Evolutionary conservation across 2,329 filamentous ascomycete species (phyloP).

Genomic region (Beauveria asiatica): DNA sequence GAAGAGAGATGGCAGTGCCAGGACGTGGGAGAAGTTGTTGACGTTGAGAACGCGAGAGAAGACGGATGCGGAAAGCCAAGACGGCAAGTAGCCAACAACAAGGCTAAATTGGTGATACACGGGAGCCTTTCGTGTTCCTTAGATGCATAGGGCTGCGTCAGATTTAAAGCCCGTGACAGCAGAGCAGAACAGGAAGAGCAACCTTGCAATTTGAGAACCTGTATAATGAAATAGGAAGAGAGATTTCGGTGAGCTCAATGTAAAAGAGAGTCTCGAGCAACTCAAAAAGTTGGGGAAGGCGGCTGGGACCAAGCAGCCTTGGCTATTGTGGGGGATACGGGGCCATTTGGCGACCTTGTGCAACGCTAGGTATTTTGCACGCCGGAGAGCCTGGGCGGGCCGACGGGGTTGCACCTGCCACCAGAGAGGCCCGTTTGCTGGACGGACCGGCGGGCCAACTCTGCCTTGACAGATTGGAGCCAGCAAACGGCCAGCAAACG

Average conservation of each 20-base stretch:
- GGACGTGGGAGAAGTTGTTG: too few relatives aligned
- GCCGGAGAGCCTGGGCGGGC: slow-evolving; percentile 7
- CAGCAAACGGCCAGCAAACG: neutral
- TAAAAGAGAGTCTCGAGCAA: neutral
- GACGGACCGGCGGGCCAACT: slow-evolving; percentile 8
- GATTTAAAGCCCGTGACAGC: neutral
- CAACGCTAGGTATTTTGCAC: neutral
- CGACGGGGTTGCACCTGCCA: neutral
- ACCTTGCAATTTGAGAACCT: neutral
- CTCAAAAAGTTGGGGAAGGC: slow-evolving; percentile 1
- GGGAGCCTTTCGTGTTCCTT: neutral
- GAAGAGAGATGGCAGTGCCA: too few relatives aligned
- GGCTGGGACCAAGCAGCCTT: neutral
- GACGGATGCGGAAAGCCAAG: neutral
- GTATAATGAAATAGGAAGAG: neutral
- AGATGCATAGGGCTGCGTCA: neutral
- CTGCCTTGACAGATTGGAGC: neutral
- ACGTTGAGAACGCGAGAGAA: neutral
- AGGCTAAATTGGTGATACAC: neutral
- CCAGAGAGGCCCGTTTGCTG: neutral
- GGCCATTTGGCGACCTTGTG: neutral
- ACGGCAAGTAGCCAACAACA: neutral
- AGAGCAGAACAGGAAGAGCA: neutral
- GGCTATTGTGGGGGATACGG: neutral
- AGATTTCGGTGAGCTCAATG: neutral